phyloP scores from a whole-genome alignment of 495 filamentous ascomycete genomes.

The Bathelium albidoporum region DNA sequence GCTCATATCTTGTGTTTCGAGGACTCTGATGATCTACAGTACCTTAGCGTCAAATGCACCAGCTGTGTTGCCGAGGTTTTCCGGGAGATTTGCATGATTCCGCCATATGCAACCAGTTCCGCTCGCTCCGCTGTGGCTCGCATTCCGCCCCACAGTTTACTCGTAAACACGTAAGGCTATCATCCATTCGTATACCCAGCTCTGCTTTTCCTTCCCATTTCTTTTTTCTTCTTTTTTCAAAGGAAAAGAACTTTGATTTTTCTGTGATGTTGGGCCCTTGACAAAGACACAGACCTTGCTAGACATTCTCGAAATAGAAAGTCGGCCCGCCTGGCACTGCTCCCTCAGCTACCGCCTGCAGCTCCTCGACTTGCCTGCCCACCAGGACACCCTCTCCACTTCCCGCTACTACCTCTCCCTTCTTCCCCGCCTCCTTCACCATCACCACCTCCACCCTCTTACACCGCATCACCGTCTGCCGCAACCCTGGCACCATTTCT shows the following conservation, averaged over 20 bases:
- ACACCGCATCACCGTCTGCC: constrained; percentile 30
- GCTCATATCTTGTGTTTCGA: no score
- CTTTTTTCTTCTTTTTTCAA: no score
- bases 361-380: constrained; percentile 14
- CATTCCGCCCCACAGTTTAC: neutral
- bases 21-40: no score
- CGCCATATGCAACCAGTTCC: no score
- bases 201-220: no score
- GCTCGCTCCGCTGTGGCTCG: neutral
- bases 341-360: constrained; percentile 22
- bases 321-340: constrained; percentile 27
- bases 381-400: constrained; percentile 16
- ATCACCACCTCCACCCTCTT: constrained; percentile 30
- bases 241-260: no score
- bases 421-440: constrained; percentile 32
- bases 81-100: no score
- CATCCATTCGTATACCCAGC: no score
- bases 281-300: neutral
- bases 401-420: constrained; percentile 19
- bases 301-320: constrained; percentile 28
- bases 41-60: no score
- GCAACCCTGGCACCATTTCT: constrained; percentile 33
- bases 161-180: neutral
- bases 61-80: no score
- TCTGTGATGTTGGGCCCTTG: no score